A percentile compares a stretch with the other conserved stretches of the same genome.
phyloP scores from a whole-genome alignment of 306 rosid genomes.

The Cucurbita pepo region DNA sequence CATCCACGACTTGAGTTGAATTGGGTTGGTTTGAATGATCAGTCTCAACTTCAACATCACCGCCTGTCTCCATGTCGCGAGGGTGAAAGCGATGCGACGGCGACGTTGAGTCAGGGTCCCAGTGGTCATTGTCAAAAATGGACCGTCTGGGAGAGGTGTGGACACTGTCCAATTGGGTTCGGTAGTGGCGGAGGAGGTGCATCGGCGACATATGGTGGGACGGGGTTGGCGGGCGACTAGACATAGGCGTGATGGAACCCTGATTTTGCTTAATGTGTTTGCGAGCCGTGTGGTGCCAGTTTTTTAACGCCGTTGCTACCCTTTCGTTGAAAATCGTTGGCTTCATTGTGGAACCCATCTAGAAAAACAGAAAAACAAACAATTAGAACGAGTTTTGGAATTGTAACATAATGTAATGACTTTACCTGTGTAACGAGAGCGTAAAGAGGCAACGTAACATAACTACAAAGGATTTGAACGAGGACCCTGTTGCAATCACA shows the following conservation, averaged over 20 bases:
- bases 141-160: slow-evolving; percentile 20
- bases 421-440: slow-evolving; percentile 8
- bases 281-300: slow-evolving; percentile 64
- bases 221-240: slow-evolving; percentile 42
- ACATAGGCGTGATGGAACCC: slow-evolving; percentile 30
- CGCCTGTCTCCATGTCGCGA: slow-evolving; percentile 11
- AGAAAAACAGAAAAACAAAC: background rate
- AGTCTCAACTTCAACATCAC: background rate
- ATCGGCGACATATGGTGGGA: slow-evolving; percentile 38
- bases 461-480: slow-evolving; percentile 8
- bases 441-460: slow-evolving; percentile 4
- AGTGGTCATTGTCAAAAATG: slow-evolving; percentile 13
- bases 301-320: slow-evolving; percentile 50
- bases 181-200: slow-evolving; percentile 41
- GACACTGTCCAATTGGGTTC: slow-evolving; percentile 36
- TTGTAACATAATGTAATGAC: background rate
- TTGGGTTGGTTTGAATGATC: background rate
- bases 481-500: background rate
- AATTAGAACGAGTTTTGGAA: background rate
- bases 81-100: slow-evolving; percentile 14
- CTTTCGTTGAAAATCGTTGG: slow-evolving; percentile 67
- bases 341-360: slow-evolving; percentile 88
- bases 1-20: background rate
- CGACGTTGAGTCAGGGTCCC: slow-evolving; percentile 29
- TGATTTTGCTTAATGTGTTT: slow-evolving; percentile 38